A percentile compares a stretch with the other conserved stretches of the same genome.
Evolutionary conservation across 306 rosid genomes (phyloP).

Genomic region (Prunus mume): DNA sequence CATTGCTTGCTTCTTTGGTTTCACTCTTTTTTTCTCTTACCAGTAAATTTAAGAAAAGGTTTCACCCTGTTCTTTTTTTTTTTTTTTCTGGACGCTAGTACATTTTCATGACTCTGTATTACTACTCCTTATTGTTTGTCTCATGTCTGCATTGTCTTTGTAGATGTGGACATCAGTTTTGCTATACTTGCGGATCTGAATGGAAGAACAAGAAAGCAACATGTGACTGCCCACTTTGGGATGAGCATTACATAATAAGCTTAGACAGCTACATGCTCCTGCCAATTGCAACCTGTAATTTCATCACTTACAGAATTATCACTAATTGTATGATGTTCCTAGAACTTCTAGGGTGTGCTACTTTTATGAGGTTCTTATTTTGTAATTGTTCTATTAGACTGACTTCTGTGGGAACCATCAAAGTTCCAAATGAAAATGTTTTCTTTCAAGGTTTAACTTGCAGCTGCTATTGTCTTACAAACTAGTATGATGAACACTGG

Average conservation of each 20-base stretch:
- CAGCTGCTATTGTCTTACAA: too few relatives aligned
- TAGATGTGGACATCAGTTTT: conserved; percentile 46
- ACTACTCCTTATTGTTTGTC: background rate
- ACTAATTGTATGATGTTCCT: background rate
- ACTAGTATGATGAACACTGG: background rate
- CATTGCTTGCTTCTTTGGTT: too few relatives aligned
- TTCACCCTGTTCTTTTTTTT: too few relatives aligned
- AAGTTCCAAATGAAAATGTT: background rate
- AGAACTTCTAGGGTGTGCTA: background rate
- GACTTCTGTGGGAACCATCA: background rate
- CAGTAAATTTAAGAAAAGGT: too few relatives aligned
- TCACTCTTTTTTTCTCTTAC: too few relatives aligned
- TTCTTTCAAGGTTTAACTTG: too few relatives aligned
- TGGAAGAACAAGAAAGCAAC: conserved; percentile 67
- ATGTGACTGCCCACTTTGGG: conserved; percentile 71
- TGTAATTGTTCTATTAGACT: too few relatives aligned
- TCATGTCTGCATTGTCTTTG: conserved; percentile 19
- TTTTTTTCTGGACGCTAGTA: background rate
- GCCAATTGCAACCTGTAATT: background rate
- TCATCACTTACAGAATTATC: background rate
- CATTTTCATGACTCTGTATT: background rate
- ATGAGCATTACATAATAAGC: conserved; percentile 41
- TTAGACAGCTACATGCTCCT: background rate
- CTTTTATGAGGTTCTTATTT: background rate
- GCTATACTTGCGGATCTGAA: conserved; percentile 58